Percentiles rank a stretch among this genome's conserved stretches.
Conservation (phyloP, 2,329 filamentous ascomycete genomes). For the Macrophomina tecta region DNA sequence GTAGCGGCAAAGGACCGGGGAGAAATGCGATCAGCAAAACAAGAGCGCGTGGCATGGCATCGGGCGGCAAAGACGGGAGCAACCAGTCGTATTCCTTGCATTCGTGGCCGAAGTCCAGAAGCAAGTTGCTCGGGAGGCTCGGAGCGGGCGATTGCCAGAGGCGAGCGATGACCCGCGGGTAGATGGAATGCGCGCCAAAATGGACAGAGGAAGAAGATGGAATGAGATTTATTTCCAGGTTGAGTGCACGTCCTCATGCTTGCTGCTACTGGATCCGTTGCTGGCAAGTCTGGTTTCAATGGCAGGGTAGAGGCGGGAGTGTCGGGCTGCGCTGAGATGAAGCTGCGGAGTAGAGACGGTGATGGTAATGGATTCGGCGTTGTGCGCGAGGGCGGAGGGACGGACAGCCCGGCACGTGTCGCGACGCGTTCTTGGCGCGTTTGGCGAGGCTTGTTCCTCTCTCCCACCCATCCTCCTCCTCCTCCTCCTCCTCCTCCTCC, state of each 20-base stretch:
- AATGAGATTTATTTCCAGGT: not conserved
- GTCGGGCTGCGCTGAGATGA: no score
- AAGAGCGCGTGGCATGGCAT: not conserved
- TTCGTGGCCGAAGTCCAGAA: not conserved
- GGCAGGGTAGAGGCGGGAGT: no score
- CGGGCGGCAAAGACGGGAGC: not conserved
- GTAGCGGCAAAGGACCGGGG: not conserved
- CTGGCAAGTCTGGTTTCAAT: no score
- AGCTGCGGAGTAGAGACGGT: no score
- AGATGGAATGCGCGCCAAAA: not conserved
- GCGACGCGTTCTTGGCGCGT: no score
- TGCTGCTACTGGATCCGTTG: not conserved
- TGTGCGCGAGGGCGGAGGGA: no score
- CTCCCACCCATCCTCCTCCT: no score
- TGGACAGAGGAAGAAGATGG: not conserved
- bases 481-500: no score
- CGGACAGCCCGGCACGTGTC: no score
- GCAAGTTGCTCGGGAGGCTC: not conserved
- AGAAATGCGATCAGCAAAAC: conserved; percentile 21
- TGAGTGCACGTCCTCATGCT: not conserved
- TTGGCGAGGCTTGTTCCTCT: no score
- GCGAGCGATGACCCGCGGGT: not conserved
- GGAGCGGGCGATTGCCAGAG: not conserved
- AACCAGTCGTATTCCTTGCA: not conserved
- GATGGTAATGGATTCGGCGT: no score